Evolutionary conservation across 805 yeast genomes (phyloP), one percentile per base, ranked within the genome.

Genomic region (Barnettozyma sp.): DNA sequence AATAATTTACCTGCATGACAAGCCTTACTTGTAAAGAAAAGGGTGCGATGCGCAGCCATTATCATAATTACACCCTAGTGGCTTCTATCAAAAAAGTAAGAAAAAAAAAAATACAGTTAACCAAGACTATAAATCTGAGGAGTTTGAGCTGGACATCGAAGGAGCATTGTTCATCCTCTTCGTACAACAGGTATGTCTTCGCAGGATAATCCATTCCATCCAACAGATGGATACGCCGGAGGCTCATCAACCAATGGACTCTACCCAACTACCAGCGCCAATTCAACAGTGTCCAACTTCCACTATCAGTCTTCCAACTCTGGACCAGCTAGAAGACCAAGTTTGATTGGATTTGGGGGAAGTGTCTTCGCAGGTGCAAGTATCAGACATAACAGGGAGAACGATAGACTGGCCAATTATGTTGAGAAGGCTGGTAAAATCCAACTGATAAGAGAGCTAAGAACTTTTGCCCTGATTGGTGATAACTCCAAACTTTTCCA

Each of bases 381-480:
- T 28, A 19, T 47, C 13, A 45, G 42, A 29, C 48, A 44, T 32
- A 22, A 44, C 11, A 44, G 40, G 22, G 49, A 47, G 32, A 49
- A 42, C 24, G 56, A 50, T 11, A 43, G 35, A 27, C 25, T 46
- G 26, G 33, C 45, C 7, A 41, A 43, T 27, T 48, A 48, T 29
- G 14, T 31, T 29, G 38, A 45, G 28, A 52, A 50, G 23, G 29
- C 44, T 2, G 29, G 42, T 2, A 44, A 45, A 27, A 3, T 46
- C 6, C 34, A 35, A 17, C 22, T 33, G 17, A 40, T 44, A 10
- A 53, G 70, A 29, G 62, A 67, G 35, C 57, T 70, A 60, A 59
- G 80, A 33, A 70, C 78, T 1, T 52, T 54, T 28, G 58, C 52
- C 18, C 57, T 74, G 38, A 71, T 74, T 42, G 80, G 81, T 4